These are phyloP conservation scores for Aspergillus proliferans DNA, from an alignment of 2,329 filamentous ascomycete species.

Conservation along the genomic window DNA sequence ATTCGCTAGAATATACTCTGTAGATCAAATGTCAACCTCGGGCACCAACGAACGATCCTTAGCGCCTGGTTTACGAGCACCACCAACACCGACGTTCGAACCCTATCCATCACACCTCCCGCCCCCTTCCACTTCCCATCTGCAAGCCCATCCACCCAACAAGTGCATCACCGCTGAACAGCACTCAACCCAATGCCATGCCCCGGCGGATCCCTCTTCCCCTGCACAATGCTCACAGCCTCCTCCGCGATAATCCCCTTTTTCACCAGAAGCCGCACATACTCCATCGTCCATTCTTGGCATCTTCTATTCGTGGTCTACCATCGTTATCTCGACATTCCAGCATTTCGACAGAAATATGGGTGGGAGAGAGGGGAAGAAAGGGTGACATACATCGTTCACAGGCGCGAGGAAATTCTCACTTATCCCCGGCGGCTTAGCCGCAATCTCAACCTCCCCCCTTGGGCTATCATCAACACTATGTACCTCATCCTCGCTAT, in stretches of 20 bases:
- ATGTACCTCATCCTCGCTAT: conserved; percentile 3
- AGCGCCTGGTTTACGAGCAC: too few species aligned
- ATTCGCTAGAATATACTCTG: too few species aligned
- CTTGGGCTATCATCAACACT: conserved; percentile 14
- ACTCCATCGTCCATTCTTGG: conserved; percentile 32
- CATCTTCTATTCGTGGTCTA: conserved; percentile 27
- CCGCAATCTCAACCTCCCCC: conserved; percentile 21
- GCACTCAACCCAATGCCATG: conserved; percentile 22
- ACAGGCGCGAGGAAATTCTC: conserved; percentile 30
- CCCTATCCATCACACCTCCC: background rate
- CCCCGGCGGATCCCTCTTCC: conserved; percentile 22
- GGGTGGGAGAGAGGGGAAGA: background rate
- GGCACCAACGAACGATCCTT: too few species aligned
- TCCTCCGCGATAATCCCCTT: conserved; percentile 14
- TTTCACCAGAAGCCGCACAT: conserved; percentile 18
- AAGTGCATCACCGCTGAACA: background rate
- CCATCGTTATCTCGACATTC: background rate
- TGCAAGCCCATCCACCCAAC: too few species aligned
- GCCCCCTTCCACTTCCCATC: too few species aligned
- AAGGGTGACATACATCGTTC: conserved; percentile 20
- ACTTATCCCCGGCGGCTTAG: conserved; percentile 24
- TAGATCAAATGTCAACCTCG: too few species aligned
- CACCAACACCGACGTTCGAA: too few species aligned
- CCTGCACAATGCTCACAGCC: conserved; percentile 22
- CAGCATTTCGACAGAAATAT: too few species aligned